Conservation (phyloP, 2,329 filamentous ascomycete genomes). For the Fusarium mangiferae region DNA sequence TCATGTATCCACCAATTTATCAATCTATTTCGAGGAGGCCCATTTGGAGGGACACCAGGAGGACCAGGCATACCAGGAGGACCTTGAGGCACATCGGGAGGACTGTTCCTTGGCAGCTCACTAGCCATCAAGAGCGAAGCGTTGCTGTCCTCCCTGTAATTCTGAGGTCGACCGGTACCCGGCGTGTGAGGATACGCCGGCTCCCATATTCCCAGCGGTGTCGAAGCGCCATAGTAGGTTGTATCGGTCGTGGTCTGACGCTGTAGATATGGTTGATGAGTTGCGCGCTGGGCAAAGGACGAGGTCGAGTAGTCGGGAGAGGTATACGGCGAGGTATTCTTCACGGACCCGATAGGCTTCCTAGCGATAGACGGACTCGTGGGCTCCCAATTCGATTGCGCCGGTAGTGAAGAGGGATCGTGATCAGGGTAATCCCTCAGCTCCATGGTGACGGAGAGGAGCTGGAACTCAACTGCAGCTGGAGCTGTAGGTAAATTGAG, state of each 20-base stretch:
- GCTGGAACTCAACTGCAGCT: neutral
- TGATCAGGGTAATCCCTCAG: constrained; percentile 29
- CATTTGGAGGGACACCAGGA: neutral
- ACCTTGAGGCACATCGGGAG: constrained; percentile 7
- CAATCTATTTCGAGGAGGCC: neutral
- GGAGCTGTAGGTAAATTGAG: neutral
- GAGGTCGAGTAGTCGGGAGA: constrained; percentile 20
- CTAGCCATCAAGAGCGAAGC: constrained; percentile 27
- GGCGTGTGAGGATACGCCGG: constrained; percentile 12
- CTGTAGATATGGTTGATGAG: constrained; percentile 12
- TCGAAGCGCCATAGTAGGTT: constrained; percentile 27
- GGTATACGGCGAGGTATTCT: constrained; percentile 8
- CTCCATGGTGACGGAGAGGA: constrained; percentile 24
- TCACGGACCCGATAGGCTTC: constrained; percentile 17
- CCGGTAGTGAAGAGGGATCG: constrained; percentile 16
- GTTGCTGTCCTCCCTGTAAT: constrained; percentile 28
- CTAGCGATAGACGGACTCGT: constrained; percentile 32
- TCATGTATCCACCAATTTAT: constrained; percentile 28
- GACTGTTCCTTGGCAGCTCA: neutral
- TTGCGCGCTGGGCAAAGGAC: constrained; percentile 24
- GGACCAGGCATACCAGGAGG: neutral
- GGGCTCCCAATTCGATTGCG: constrained; percentile 27
- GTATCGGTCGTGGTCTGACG: constrained; percentile 26
- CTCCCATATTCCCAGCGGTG: constrained; percentile 34
- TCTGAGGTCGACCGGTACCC: constrained; percentile 11